phyloP scores from a whole-genome alignment of 108 stramenopile genomes.

The Pseudonitzschia delicatissima region DNA sequence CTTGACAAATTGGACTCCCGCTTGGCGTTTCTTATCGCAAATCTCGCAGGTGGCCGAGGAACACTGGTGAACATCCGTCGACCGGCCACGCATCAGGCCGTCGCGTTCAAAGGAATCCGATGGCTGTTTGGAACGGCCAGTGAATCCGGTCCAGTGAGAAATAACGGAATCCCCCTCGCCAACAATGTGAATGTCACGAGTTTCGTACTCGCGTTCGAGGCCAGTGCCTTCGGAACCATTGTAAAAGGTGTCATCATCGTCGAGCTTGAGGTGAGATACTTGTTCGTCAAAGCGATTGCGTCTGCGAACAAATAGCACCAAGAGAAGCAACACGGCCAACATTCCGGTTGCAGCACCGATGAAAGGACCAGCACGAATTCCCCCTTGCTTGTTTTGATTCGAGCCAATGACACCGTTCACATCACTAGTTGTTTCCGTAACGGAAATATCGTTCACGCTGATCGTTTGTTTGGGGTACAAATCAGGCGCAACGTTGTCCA shows the following conservation, averaged over 20 bases:
- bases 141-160: conserved; percentile 36
- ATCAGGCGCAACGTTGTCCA: too few species aligned
- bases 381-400: too few species aligned
- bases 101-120: background rate
- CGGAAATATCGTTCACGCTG: too few species aligned
- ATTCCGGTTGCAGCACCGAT: conserved; percentile 32
- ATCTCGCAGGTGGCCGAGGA: conserved; percentile 43
- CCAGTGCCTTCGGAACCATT: conserved; percentile 5
- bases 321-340: conserved; percentile 28
- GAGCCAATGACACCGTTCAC: too few species aligned
- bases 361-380: conserved; percentile 25
- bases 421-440: too few species aligned
- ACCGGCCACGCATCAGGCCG: background rate
- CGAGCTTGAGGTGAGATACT: conserved; percentile 33
- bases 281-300: conserved; percentile 19
- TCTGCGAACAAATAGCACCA: conserved; percentile 30
- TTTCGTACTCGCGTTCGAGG: conserved; percentile 11
- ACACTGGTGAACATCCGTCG: conserved; percentile 36
- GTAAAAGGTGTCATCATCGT: conserved; percentile 31
- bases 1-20: conserved; percentile 23
- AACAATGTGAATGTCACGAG: conserved; percentile 24
- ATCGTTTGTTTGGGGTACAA: too few species aligned
- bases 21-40: conserved; percentile 30
- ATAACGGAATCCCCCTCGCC: conserved; percentile 35
- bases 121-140: conserved; percentile 1